Evolutionary conservation across 495 filamentous ascomycete genomes (phyloP), one percentile per base, ranked within the genome.

Genomic region (Copromyces sp.): DNA sequence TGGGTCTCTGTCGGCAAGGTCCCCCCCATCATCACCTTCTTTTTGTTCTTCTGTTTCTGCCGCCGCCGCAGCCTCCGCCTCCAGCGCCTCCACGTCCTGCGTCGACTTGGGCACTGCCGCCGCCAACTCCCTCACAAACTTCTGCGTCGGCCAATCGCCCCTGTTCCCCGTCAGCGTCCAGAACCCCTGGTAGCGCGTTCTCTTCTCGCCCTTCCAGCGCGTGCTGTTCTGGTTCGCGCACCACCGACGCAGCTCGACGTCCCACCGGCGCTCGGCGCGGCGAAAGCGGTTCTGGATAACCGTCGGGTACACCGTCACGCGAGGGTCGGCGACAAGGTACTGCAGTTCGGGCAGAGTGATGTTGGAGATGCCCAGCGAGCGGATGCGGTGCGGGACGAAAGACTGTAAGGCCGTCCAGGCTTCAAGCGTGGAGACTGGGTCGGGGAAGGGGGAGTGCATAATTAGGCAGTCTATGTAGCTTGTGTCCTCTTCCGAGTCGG

Each of bases 201-300:
- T 83, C 8, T 86, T 80, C 41, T 87, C 84, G 16, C 83, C 80
- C 32, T 65, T 65, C 53, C 53, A 65, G 53, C 53, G 53, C 29
- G 53, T 65, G 29, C 53, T 65, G 29, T 65, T 65, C 53, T 65
- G 53, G 53, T 35, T 65, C 29, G 14, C 53, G 76, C 91, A 93
- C 78, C 89, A 94, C 0, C 77, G 77, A 11, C 92, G 86, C 9
- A 94, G 74, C 3, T 83, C 78, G 1, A 83, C 77, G 72, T 95
- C 93, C 78, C 87, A 94, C 6, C 77, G 73, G 4, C 87, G 91
- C 2, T 80, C 83, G 3, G 81, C 80, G 72, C 90, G 80, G 73
- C 90, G 87, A 78, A 94, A 92, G 5, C 91, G 87, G 78, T 95
- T 95, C 80, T 95, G 93, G 44, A 95, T 89, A 6, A 93, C 75